Percentiles rank a stretch among this genome's conserved stretches.
Conservation (phyloP, 306 rosid species). For the Boehmeria nivea region DNA sequence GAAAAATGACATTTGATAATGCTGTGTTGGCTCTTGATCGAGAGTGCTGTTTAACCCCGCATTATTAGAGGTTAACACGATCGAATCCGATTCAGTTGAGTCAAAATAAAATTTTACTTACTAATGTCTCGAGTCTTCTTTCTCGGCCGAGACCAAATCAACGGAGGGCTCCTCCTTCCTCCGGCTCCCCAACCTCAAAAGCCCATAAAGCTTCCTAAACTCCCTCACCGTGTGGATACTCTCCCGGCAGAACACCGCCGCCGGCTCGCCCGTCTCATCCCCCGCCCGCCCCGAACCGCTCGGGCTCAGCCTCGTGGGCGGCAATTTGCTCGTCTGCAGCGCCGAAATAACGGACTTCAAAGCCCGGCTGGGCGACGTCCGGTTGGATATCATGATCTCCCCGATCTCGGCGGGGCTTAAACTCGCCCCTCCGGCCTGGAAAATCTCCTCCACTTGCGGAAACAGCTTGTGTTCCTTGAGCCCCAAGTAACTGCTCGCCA, state of each 20-base stretch:
- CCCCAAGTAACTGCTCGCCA: slow-evolving; percentile 65
- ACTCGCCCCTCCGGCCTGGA: slow-evolving; percentile 57
- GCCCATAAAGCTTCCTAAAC: slow-evolving; percentile 74
- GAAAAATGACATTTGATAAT: no score
- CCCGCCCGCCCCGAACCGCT: slow-evolving; percentile 49
- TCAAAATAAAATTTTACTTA: no score
- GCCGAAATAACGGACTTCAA: slow-evolving; percentile 76
- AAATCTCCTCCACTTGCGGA: slow-evolving; percentile 69
- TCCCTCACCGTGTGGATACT: slow-evolving; percentile 63
- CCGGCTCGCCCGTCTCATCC: slow-evolving; percentile 31
- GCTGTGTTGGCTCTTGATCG: no score
- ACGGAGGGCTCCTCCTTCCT: slow-evolving; percentile 47
- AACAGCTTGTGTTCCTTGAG: slow-evolving; percentile 92
- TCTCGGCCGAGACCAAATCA: slow-evolving; percentile 21
- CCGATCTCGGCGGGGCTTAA: slow-evolving; percentile 79
- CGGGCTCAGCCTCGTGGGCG: slow-evolving; percentile 21
- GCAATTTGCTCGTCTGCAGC: slow-evolving; percentile 39
- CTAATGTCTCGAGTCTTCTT: slow-evolving; percentile 20
- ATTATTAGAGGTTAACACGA: no score
- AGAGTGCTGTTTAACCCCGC: no score
- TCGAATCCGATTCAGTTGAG: no score
- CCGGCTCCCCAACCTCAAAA: slow-evolving; percentile 62
- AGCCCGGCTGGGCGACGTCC: slow-evolving; percentile 81
- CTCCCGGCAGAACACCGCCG: slow-evolving; percentile 41
- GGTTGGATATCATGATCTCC: slow-evolving; percentile 83